These are phyloP conservation scores for Amoeboradix gromovi DNA, from an alignment of 371 early-diverging fungal genomes.

Conservation along the genomic window DNA sequence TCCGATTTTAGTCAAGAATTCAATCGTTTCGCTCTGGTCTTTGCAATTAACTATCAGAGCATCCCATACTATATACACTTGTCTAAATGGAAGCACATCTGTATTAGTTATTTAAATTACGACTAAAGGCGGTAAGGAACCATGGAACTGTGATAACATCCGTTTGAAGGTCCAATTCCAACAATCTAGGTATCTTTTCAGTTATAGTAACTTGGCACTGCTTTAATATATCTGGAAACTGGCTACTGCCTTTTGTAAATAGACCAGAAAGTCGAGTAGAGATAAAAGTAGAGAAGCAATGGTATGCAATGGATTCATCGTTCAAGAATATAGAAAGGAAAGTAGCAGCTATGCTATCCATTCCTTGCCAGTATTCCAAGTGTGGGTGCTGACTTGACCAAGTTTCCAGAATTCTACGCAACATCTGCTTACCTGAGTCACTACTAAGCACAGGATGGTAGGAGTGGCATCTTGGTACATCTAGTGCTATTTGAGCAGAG, in stretches of 20 bases:
- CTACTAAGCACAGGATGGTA: neutral
- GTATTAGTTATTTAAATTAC: neutral
- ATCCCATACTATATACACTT: neutral
- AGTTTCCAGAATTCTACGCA: neutral
- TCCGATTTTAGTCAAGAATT: neutral
- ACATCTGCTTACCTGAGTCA: neutral
- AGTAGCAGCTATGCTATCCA: neutral
- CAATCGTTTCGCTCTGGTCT: neutral
- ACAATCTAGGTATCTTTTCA: neutral
- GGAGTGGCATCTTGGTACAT: neutral
- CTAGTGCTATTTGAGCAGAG: neutral
- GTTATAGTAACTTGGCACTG: neutral
- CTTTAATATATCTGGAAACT: neutral
- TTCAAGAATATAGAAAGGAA: neutral
- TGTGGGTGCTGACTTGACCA: neutral
- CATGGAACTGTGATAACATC: neutral
- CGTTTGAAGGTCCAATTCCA: neutral
- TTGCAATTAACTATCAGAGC: neutral
- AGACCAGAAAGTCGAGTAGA: neutral
- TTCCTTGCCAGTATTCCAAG: neutral
- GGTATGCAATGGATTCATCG: neutral
- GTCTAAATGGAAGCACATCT: neutral
- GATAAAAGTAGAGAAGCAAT: neutral
- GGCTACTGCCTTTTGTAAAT: neutral
- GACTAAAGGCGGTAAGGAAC: neutral